These are phyloP conservation scores for Pythium myriotylum DNA, from an alignment of 352 stramenopile species.

Conservation along the genomic window DNA sequence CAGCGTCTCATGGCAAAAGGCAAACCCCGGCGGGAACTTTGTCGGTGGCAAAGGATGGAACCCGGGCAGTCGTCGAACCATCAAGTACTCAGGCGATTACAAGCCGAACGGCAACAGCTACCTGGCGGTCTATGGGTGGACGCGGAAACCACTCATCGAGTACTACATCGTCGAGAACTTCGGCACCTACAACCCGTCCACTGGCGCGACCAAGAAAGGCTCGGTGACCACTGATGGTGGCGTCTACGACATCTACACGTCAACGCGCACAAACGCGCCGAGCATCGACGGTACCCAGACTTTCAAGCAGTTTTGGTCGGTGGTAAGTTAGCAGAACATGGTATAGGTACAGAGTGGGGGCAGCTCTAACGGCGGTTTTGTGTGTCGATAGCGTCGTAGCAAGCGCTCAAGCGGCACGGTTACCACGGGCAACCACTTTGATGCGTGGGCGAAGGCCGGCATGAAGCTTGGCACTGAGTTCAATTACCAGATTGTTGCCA, in stretches of 20 bases:
- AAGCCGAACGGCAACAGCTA: conserved; percentile 14
- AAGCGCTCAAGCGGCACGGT: conserved; percentile 12
- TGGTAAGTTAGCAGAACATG: conserved; percentile 5
- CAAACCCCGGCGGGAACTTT: conserved; percentile 9
- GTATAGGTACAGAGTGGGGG: background rate
- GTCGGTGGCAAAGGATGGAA: conserved; percentile 14
- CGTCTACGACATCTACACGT: conserved; percentile 18
- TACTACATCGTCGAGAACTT: conserved; percentile 21
- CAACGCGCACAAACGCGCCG: conserved; percentile 14
- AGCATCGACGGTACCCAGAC: conserved; percentile 17
- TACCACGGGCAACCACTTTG: conserved; percentile 13
- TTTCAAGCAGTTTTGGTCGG: conserved; percentile 21
- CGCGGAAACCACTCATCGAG: conserved; percentile 15
- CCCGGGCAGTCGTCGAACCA: conserved; percentile 3
- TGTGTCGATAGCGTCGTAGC: background rate
- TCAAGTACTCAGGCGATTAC: conserved; percentile 7
- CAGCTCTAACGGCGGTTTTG: background rate
- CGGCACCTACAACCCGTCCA: conserved; percentile 17
- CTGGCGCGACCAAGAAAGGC: conserved; percentile 5
- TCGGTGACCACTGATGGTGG: conserved; percentile 3
- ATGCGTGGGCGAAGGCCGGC: conserved; percentile 10
- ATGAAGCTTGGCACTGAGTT: conserved; percentile 11
- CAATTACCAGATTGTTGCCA: conserved; percentile 13
- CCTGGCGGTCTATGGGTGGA: conserved; percentile 15
- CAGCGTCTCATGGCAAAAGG: conserved; percentile 6